These are phyloP conservation scores for Phaeotremella fagi DNA, from an alignment of 768 basidiomycete species.

Conservation along the genomic window DNA sequence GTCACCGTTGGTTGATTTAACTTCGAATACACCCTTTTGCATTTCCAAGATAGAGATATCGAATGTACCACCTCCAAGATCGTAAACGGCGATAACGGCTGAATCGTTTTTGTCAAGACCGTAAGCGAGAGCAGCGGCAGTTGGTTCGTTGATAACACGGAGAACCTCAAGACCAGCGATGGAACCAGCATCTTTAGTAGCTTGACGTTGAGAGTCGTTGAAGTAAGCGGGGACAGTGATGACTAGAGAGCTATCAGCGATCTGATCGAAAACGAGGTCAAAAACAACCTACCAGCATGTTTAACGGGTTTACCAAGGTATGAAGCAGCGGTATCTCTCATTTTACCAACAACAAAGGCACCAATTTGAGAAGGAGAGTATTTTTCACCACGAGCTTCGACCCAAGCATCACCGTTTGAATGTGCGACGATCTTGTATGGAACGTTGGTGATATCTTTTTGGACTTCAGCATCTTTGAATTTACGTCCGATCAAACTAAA, in stretches of 20 bases:
- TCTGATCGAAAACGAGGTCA: neutral
- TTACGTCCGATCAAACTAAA: conserved; percentile 70
- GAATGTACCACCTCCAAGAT: conserved; percentile 96
- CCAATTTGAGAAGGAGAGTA: conserved; percentile 57
- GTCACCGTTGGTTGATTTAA: conserved; percentile 99
- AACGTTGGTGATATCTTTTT: conserved; percentile 68
- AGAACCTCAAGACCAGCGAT: conserved; percentile 97
- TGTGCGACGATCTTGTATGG: conserved; percentile 60
- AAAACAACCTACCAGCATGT: conserved; percentile 56
- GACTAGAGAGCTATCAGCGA: conserved; percentile 52
- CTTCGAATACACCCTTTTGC: conserved; percentile 99
- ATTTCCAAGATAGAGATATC: conserved; percentile 99
- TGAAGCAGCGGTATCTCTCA: conserved; percentile 93
- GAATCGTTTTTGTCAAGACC: conserved; percentile 86
- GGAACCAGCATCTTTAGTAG: conserved; percentile 94
- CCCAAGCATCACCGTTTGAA: conserved; percentile 56
- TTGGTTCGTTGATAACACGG: conserved; percentile 98
- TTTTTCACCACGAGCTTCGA: conserved; percentile 78
- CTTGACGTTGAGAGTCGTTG: conserved; percentile 98
- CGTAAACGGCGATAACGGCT: conserved; percentile 91
- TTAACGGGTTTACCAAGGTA: conserved; percentile 89
- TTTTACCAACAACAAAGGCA: conserved; percentile 58
- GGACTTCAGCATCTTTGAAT: conserved; percentile 87
- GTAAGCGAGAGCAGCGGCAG: conserved; percentile 95
- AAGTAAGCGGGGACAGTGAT: conserved; percentile 98